Evolutionary conservation across 140 eudicot genomes (phyloP).

Genomic region (Stevia rebaudiana): DNA sequence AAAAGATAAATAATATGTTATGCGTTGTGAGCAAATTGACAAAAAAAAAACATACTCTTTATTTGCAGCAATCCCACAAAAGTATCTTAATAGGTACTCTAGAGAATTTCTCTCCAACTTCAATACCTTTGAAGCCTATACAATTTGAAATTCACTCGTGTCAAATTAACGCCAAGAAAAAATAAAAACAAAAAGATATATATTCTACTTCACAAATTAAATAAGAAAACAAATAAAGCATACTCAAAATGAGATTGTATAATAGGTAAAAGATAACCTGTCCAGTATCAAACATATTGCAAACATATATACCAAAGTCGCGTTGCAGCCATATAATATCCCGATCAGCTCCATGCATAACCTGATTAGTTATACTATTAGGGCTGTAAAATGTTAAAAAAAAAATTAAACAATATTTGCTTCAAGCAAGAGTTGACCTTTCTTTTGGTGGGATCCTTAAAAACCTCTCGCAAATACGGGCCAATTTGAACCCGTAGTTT

Average conservation of each 20-base stretch:
- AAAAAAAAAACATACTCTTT: slow-evolving; percentile 58
- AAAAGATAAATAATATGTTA: not conserved
- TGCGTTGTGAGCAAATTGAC: not conserved
- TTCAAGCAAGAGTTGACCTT: slow-evolving; percentile 40
- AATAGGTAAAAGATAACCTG: slow-evolving; percentile 48
- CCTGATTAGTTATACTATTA: slow-evolving; percentile 36
- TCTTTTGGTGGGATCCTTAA: slow-evolving; percentile 76
- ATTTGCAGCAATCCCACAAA: slow-evolving; percentile 74
- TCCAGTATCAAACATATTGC: slow-evolving; percentile 97
- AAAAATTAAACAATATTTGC: not conserved
- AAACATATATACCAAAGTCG: slow-evolving; percentile 87
- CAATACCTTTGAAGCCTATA: slow-evolving; percentile 77
- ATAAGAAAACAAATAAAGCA: not conserved
- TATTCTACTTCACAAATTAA: not conserved
- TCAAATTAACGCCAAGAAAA: not conserved
- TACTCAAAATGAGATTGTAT: not conserved
- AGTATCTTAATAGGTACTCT: slow-evolving; percentile 66
- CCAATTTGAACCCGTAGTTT: slow-evolving; percentile 72
- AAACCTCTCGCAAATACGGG: slow-evolving; percentile 82
- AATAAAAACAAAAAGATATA: not conserved
- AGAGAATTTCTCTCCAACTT: slow-evolving; percentile 78
- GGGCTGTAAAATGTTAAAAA: not conserved
- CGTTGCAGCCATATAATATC: slow-evolving; percentile 90
- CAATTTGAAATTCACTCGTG: not conserved
- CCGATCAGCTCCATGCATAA: slow-evolving; percentile 93